Base-by-base conservation (phyloP, 2,329 filamentous ascomycete species). In the Colletotrichum graminicola region DNA sequence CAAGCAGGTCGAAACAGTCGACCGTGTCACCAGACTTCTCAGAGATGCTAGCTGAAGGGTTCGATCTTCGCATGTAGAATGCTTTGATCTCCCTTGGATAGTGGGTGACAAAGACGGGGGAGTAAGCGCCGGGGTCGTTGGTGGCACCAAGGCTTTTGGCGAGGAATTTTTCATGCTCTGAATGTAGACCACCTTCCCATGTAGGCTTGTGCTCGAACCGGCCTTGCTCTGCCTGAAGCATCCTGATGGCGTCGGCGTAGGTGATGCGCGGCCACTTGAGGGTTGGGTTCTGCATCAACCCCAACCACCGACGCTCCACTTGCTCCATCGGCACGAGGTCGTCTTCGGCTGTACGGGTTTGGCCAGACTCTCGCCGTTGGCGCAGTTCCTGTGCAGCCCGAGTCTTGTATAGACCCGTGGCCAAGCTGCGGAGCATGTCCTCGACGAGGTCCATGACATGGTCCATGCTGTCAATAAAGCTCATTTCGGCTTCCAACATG, bases 401-500 rank as follows among this genome's bases (percentile, higher is more conserved):
- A 29, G 83, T 82, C 43, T 77, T 76, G 67, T 78, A 79, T 74
- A 88, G 76, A 16, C 80, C 79, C 14, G 74, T 82, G 70, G 77
- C 77, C 74, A 88, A 74, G 79, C 84, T 84, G 52, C 89, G 89
- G 62, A 98, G 84, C 87, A 97, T 90, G 66, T 91, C 85, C 80
- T 98, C 94, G 2, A 94, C 88, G n/a, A 95, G 81, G 67, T 91
- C 85, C 88, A 97, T 96, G 75, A 99, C 86, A 34, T 88, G 84
- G 39, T 87, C 83, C 74, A 97, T 85, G 74, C 90, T 84, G 57
- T 93, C 86, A 52, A 92, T 88, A 79, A 97, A 97, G 77, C 90
- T 92, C 79, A 95, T 85, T 81, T 99, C 96, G 21, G 92, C 95
- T 82, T 99, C 96, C 2, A 99, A 88, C 96, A 99, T 98, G 83